These are phyloP conservation scores for Fusarium sp. DNA, from an alignment of 2,329 filamentous ascomycete genomes.

Conservation along the genomic window DNA sequence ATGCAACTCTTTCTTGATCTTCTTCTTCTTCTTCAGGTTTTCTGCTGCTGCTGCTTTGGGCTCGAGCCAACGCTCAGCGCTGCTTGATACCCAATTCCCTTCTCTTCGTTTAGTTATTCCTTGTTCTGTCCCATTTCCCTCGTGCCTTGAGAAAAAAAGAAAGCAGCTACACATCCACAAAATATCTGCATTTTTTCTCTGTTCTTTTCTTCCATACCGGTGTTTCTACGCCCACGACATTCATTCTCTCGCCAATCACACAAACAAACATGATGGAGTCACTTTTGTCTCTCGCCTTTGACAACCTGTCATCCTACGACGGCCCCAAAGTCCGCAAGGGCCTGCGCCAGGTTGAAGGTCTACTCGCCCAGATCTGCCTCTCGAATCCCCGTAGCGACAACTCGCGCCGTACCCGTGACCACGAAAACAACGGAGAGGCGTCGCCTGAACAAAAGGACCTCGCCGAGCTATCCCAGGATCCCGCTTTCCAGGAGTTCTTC, in stretches of 20 bases:
- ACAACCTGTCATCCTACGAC: conserved; percentile 95
- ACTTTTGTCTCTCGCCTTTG: conserved; percentile 91
- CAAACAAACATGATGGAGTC: conserved; percentile 77
- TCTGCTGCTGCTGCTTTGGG: conserved; percentile 13
- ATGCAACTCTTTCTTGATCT: conserved; percentile 17
- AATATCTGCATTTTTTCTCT: conserved; percentile 11
- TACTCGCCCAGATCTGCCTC: conserved; percentile 94
- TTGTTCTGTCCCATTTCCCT: conserved; percentile 21
- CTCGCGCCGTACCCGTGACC: conserved; percentile 33
- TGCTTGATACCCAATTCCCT: conserved; percentile 29
- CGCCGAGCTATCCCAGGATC: conserved; percentile 79
- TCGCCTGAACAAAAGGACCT: conserved; percentile 69
- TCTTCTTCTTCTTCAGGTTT: conserved; percentile 14
- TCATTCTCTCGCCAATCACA: conserved; percentile 12
- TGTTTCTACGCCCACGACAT: conserved; percentile 4
- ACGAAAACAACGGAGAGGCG: conserved; percentile 51
- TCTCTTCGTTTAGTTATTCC: conserved; percentile 20
- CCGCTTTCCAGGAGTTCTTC: conserved; percentile 95
- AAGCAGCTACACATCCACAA: background rate
- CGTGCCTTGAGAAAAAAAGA: background rate
- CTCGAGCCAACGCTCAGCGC: conserved; percentile 23
- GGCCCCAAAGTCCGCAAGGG: conserved; percentile 92
- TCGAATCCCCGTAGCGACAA: conserved; percentile 57
- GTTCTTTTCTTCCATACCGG: conserved; percentile 27
- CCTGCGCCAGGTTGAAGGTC: conserved; percentile 90